A percentile compares a stretch with the other conserved stretches of the same genome.
These are phyloP conservation scores for Thelonectria blattea DNA, from an alignment of 2,329 filamentous ascomycete genomes.

Conservation along the genomic window DNA sequence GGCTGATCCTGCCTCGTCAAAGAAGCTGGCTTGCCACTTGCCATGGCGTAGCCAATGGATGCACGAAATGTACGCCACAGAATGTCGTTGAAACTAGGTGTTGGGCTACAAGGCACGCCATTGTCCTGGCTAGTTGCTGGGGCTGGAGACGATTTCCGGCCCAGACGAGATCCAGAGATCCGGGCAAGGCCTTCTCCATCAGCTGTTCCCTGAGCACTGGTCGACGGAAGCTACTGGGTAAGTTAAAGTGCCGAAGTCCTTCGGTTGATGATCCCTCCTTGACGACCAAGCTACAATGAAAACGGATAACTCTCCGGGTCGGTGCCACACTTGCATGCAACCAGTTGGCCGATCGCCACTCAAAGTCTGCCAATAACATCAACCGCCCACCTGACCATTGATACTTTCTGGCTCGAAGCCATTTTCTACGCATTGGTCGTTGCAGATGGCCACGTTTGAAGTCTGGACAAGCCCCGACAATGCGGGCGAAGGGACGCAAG, in stretches of 20 bases:
- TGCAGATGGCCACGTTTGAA: slow-evolving; percentile 10
- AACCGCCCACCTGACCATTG: slow-evolving; percentile 30
- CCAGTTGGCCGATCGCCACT: slow-evolving; percentile 23
- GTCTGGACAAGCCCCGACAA: slow-evolving; percentile 5
- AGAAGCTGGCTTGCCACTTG: not conserved
- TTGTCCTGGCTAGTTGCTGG: not conserved
- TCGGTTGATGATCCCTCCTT: not conserved
- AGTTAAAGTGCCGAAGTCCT: not conserved
- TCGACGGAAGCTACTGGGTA: not conserved
- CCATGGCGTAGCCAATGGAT: not conserved
- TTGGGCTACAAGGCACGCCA: not conserved
- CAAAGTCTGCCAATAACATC: slow-evolving; percentile 21
- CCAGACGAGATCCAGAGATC: not conserved
- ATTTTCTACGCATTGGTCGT: slow-evolving; percentile 1
- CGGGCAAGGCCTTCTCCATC: not conserved
- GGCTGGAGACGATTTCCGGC: not conserved
- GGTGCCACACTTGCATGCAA: slow-evolving; percentile 16
- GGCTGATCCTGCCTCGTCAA: not conserved
- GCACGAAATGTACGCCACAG: not conserved
- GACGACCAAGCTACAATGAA: slow-evolving; percentile 1
- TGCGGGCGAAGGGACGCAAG: not conserved
- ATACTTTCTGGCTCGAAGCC: slow-evolving; percentile 11
- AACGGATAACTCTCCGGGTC: slow-evolving; percentile 13
- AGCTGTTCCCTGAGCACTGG: not conserved
- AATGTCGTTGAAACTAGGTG: slow-evolving; percentile 12